phyloP scores from a whole-genome alignment of 1,284 basidiomycete genomes.

The Ceratobasidium sp. region DNA sequence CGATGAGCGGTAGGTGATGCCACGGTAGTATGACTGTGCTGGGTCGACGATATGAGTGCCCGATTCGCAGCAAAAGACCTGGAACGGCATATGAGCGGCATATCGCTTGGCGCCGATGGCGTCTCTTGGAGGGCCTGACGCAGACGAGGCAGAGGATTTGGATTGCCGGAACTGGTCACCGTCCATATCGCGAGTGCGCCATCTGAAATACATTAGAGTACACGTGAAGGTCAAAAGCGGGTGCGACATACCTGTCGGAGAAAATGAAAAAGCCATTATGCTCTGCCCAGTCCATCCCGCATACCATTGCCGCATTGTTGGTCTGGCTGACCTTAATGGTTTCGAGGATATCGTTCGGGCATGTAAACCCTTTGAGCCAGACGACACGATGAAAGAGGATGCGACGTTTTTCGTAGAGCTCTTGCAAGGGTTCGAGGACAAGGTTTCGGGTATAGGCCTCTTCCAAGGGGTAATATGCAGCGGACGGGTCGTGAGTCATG shows the following conservation, averaged over 20 bases:
- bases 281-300: conserved; percentile 99
- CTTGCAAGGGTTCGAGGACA: conserved; percentile 89
- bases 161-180: conserved; percentile 97
- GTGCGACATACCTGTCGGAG: conserved; percentile 81
- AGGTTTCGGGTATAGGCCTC: conserved; percentile 94
- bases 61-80: conserved; percentile 97
- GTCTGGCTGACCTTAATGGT: conserved; percentile 89
- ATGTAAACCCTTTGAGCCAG: conserved; percentile 97
- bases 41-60: conserved; percentile 96
- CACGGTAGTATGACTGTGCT: conserved; percentile 91
- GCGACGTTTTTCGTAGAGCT: conserved; percentile 79
- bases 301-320: conserved; percentile 95
- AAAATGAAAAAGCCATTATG: conserved; percentile 97
- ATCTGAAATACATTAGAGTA: conserved; percentile 65
- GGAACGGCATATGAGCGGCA: conserved; percentile 91
- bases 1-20: conserved; percentile 86
- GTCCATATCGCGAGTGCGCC: conserved; percentile 95
- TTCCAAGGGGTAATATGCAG: conserved; percentile 93
- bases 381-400: conserved; percentile 91
- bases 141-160: conserved; percentile 90
- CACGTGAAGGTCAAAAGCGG: conserved; percentile 18
- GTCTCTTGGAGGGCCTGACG: conserved; percentile 91
- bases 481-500: conserved; percentile 87
- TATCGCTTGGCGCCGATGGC: conserved; percentile 83
- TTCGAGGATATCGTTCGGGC: conserved; percentile 95